phyloP scores from a whole-genome alignment of 768 basidiomycete genomes.

The Mycena vulgaris region DNA sequence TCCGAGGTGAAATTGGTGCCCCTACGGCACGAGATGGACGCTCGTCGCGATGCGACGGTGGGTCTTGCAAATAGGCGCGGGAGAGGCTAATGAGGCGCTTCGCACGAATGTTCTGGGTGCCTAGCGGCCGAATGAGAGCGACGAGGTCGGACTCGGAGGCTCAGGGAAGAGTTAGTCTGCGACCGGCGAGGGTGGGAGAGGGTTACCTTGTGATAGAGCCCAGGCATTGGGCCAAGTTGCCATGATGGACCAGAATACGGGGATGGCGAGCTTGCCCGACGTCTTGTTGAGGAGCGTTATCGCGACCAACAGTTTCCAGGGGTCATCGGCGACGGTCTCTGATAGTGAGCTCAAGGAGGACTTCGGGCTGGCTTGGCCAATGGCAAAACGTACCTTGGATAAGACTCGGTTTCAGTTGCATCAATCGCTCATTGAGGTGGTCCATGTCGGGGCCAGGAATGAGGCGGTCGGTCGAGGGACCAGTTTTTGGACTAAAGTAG shows the following conservation, averaged over 20 bases:
- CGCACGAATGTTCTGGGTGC: slow-evolving; percentile 72
- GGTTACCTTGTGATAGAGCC: slow-evolving; percentile 66
- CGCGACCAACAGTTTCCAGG: slow-evolving; percentile 81
- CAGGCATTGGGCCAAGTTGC: slow-evolving; percentile 71
- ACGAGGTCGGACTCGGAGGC: slow-evolving; percentile 62
- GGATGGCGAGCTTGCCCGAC: slow-evolving; percentile 72
- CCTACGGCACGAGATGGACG: slow-evolving; percentile 49
- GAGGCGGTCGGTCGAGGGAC: background rate
- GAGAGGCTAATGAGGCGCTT: slow-evolving; percentile 71
- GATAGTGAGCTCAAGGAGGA: background rate
- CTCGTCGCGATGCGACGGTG: slow-evolving; percentile 51
- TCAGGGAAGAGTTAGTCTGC: slow-evolving; percentile 35
- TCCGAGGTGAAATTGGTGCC: slow-evolving; percentile 34
- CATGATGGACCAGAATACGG: slow-evolving; percentile 74
- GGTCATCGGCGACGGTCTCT: slow-evolving; percentile 69
- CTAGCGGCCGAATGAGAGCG: slow-evolving; percentile 66
- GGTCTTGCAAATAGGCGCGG: slow-evolving; percentile 63
- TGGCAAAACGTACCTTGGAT: slow-evolving; percentile 59
- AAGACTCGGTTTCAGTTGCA: slow-evolving; percentile 51
- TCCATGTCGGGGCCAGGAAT: slow-evolving; percentile 40
- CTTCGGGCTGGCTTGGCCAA: too few species aligned
- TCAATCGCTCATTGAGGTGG: slow-evolving; percentile 42
- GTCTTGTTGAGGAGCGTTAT: slow-evolving; percentile 82
- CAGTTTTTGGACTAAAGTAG: slow-evolving; percentile 16
- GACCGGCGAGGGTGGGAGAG: background rate